Evolutionary conservation across 1,139 yeast species (phyloP).

Genomic region (Geotrichum citri-aurantii): DNA sequence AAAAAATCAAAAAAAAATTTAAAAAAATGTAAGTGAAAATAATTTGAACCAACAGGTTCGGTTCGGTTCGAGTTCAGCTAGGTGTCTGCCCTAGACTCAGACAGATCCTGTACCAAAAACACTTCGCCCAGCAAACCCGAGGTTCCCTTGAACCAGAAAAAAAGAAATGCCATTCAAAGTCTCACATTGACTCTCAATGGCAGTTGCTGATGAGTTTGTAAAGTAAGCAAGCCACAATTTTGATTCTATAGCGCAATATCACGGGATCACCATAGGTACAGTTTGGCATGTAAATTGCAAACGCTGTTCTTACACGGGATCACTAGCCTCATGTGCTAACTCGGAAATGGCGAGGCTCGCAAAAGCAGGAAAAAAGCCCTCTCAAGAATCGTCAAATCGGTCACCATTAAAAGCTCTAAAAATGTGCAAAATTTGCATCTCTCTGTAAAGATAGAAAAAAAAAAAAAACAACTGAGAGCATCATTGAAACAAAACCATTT

Average conservation of each 20-base stretch:
- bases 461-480: no score
- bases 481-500: no score
- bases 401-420: not conserved
- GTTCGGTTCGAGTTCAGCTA: not conserved
- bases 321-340: not conserved
- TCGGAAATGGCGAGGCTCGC: not conserved
- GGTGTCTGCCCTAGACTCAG: not conserved
- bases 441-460: no score
- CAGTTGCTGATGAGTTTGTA: not conserved
- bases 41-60: no score
- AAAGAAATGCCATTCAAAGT: not conserved
- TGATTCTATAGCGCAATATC: conserved; percentile 8
- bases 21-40: not conserved
- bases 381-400: not conserved
- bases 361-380: not conserved
- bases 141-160: not conserved
- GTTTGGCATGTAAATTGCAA: not conserved
- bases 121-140: not conserved
- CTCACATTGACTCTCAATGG: not conserved
- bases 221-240: conserved; percentile 14
- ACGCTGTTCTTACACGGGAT: not conserved
- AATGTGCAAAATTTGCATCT: no score
- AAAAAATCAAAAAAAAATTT: no score
- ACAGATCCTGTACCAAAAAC: not conserved
- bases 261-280: conserved; percentile 6